Conservation (phyloP, 345 rosid genomes). For the Gossypium longicalyx region DNA sequence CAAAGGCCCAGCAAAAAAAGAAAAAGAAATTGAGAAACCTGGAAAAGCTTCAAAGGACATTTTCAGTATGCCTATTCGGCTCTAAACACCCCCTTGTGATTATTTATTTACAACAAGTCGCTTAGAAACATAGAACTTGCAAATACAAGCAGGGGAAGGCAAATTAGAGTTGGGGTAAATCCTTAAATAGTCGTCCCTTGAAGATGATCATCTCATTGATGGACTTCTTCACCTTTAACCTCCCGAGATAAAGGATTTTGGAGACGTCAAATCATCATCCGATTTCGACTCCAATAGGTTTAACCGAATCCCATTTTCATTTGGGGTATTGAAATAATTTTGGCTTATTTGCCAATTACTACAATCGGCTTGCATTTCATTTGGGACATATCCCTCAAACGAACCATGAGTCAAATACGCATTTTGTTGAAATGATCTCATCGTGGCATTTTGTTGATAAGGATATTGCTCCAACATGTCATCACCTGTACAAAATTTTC, state of each 20-base stretch:
- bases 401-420: constrained; percentile 20
- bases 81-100: background rate
- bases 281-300: constrained; percentile 42
- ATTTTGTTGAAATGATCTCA: constrained; percentile 30
- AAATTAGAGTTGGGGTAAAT: background rate
- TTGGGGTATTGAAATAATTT: constrained; percentile 12
- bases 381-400: constrained; percentile 26
- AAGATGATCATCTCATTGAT: background rate
- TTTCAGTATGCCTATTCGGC: background rate
- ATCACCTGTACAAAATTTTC: constrained; percentile 28
- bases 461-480: constrained; percentile 33
- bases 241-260: constrained; percentile 29
- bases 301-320: constrained; percentile 26
- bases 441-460: constrained; percentile 26
- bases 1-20: background rate
- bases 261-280: constrained; percentile 34
- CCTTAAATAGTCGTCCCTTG: background rate
- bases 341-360: constrained; percentile 28
- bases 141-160: background rate
- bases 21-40: background rate
- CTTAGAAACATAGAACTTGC: background rate
- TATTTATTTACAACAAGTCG: background rate
- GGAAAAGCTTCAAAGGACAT: background rate
- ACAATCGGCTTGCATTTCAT: constrained; percentile 1
- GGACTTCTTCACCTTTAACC: constrained; percentile 4